Base-by-base conservation (phyloP, 2,329 filamentous ascomycete genomes). In the Coniella lustricola region DNA sequence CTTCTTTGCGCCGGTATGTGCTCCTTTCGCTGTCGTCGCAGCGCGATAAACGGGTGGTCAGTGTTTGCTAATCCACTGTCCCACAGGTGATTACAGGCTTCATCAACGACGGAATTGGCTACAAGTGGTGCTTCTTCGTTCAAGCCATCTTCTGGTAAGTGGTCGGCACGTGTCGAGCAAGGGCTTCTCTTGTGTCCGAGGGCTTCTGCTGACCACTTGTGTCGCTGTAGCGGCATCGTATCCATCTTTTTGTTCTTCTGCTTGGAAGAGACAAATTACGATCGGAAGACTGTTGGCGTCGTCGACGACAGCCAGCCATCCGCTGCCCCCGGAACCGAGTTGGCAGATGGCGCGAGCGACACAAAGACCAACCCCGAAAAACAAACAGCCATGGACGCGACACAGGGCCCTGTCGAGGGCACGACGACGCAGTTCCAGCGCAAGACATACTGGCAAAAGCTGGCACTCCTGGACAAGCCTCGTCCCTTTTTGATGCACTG, bases 261-360 rank as follows among this genome's bases (percentile, higher is more conserved):
- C 50, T 72, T 77, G 20, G 75, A 78, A 54, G 76, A 79, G 60
- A 75, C 74, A 3, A 66, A 67, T 17, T 79, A 77, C 52, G 59
- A 68, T 37, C 45, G 51, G 13, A 48, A 51, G 57, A 54, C 66
- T 7, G 44, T 55, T 3, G 49, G 55, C 12, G 52, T 55, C 4
- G 39, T 54, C 1, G 37, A 51, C 17, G 42, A 46, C n/a, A 43
- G 43, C 13, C 46, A 32, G 17, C 21, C 22, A 20, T 9, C 39
- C 1, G 29, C 34, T 9, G 48, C 21, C 8, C 41, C 39, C n/a
- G 49, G 46, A 9, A 44, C 44, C 4, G 43, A 50, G 22, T 21
- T 36, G 2, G 42, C 40, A 12, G 46, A 52, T 38, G 31, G 13
- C 16, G 3, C 42, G 13, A 18, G 18, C 18, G 42, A 29, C 16